Percentiles rank a stretch among this genome's conserved stretches.
Conservation (phyloP, 2,329 filamentous ascomycete genomes). For the Curvularia hawaiiensis region DNA sequence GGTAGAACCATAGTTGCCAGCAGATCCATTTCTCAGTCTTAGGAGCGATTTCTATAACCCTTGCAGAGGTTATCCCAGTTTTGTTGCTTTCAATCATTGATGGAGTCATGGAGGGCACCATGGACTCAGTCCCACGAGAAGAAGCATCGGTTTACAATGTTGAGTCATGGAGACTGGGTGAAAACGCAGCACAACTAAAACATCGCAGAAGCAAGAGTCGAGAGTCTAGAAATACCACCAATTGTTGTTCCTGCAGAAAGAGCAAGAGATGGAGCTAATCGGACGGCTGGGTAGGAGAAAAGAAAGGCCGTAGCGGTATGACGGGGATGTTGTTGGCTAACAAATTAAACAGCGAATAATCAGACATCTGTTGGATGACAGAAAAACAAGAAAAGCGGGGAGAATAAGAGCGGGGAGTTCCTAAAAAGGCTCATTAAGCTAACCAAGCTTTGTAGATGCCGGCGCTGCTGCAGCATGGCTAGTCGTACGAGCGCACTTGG, state of each 20-base stretch:
- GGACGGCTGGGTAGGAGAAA: not conserved
- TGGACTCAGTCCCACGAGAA: not conserved
- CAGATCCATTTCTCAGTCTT: conserved; percentile 25
- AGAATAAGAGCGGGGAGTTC: not conserved
- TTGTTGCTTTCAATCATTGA: conserved; percentile 30
- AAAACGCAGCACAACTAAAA: conserved; percentile 7
- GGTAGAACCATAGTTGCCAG: conserved; percentile 10
- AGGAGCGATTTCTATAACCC: not conserved
- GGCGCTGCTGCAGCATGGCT: not conserved
- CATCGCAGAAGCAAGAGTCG: conserved; percentile 1
- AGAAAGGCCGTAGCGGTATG: not conserved
- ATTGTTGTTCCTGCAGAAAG: conserved; percentile 13
- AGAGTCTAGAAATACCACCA: conserved; percentile 14
- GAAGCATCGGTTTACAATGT: not conserved
- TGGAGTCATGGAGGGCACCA: not conserved
- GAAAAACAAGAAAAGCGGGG: not conserved
- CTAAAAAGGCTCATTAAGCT: not conserved
- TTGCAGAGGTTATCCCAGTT: conserved; percentile 18
- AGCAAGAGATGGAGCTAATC: not conserved
- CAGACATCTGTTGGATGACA: conserved; percentile 1
- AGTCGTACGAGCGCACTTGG: not conserved
- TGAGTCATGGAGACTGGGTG: not conserved
- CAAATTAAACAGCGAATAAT: not conserved
- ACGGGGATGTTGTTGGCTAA: not conserved
- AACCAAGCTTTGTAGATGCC: not conserved